These are phyloP conservation scores for Rhynchosporium agropyri DNA, from an alignment of 2,329 filamentous ascomycete species.

Conservation along the genomic window DNA sequence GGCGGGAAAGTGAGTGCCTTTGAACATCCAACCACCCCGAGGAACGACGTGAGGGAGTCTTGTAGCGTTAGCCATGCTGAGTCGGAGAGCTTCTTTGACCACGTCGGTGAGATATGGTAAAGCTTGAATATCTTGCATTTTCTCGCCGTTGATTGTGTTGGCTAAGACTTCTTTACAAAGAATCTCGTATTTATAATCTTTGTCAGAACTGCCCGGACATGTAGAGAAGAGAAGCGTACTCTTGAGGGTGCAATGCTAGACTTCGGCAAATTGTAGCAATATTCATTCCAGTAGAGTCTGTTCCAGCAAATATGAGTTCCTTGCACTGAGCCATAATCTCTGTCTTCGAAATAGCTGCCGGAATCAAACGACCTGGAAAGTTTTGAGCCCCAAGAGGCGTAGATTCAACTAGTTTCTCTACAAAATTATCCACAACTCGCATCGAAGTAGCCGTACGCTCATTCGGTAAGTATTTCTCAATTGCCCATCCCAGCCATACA, in stretches of 20 bases:
- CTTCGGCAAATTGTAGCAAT: slow-evolving; percentile 52
- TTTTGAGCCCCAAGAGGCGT: slow-evolving; percentile 44
- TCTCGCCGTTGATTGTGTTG: slow-evolving; percentile 29
- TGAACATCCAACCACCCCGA: slow-evolving; percentile 32
- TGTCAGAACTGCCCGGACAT: slow-evolving; percentile 9
- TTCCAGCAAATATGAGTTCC: slow-evolving; percentile 57
- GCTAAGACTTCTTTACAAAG: slow-evolving; percentile 44
- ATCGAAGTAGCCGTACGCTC: slow-evolving; percentile 43
- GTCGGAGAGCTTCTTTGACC: slow-evolving; percentile 52
- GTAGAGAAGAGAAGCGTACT: slow-evolving; percentile 38
- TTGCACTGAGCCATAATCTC: slow-evolving; percentile 56
- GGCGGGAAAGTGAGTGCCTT: slow-evolving; percentile 45
- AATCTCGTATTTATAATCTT: slow-evolving; percentile 38
- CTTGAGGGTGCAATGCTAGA: slow-evolving; percentile 47
- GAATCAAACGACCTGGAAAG: slow-evolving; percentile 53
- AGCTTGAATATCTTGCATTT: slow-evolving; percentile 40
- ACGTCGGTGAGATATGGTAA: slow-evolving; percentile 52
- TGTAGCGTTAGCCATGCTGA: slow-evolving; percentile 55
- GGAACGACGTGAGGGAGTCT: slow-evolving; percentile 53
- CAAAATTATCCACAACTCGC: slow-evolving; percentile 48
- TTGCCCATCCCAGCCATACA: slow-evolving; percentile 37
- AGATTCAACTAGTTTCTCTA: slow-evolving; percentile 44
- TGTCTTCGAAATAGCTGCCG: slow-evolving; percentile 46
- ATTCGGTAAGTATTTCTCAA: slow-evolving; percentile 45
- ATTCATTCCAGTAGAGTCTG: slow-evolving; percentile 56